Evolutionary conservation across 192 early-diverging fungal genomes (phyloP).

Genomic region (Rhizophlyctis rosea): DNA sequence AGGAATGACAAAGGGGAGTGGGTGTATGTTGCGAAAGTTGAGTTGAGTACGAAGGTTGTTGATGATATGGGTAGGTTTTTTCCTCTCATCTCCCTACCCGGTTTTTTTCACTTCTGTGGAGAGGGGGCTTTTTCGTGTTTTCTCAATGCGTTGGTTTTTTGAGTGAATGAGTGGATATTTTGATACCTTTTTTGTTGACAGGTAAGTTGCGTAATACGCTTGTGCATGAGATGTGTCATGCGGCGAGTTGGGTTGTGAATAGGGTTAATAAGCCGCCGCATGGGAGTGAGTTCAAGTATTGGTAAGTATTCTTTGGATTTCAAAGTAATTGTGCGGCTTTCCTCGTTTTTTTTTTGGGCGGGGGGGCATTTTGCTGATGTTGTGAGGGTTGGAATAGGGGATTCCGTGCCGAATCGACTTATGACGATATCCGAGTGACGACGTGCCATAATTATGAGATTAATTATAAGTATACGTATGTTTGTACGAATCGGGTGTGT

Average conservation of each 20-base stretch:
- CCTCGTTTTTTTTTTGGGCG: too few relatives aligned
- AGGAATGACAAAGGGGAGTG: constrained; percentile 18
- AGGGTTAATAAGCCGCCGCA: constrained; percentile 31
- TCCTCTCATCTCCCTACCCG: not conserved
- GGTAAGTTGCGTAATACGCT: constrained; percentile 33
- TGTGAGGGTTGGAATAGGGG: constrained; percentile 16
- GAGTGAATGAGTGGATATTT: too few relatives aligned
- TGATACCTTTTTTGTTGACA: constrained; percentile 10
- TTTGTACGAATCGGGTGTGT: constrained; percentile 22
- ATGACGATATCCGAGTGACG: constrained; percentile 27
- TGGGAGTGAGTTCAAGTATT: constrained; percentile 34
- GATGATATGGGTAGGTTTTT: constrained; percentile 26
- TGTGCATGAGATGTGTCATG: constrained; percentile 43
- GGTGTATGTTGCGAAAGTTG: constrained; percentile 26
- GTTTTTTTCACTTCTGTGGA: too few relatives aligned
- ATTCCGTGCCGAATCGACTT: constrained; percentile 2
- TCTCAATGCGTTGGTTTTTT: too few relatives aligned
- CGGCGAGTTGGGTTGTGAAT: constrained; percentile 32
- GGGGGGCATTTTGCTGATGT: too few relatives aligned
- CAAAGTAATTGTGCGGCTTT: not conserved
- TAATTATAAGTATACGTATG: constrained; percentile 30
- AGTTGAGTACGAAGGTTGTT: constrained; percentile 39
- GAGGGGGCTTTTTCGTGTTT: too few relatives aligned
- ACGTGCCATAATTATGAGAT: constrained; percentile 44
- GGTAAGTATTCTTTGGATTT: too few relatives aligned